Percentiles rank a stretch among this genome's conserved stretches.
Conservation (phyloP, 2,329 filamentous ascomycete genomes). For the Tolypocladium ophioglossoides region DNA sequence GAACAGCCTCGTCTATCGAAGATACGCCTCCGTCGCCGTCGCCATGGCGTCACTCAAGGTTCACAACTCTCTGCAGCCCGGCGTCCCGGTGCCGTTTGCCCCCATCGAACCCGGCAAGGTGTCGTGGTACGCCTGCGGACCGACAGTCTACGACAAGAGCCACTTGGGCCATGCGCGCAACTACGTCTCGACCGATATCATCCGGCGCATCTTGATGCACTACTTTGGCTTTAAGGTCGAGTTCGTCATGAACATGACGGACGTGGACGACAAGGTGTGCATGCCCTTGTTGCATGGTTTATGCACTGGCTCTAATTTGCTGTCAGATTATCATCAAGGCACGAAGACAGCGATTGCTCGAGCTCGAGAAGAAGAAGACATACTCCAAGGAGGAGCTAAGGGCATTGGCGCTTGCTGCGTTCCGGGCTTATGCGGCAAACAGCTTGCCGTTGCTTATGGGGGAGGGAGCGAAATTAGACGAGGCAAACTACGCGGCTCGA, state of each 20-base stretch:
- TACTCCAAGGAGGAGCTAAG: constrained; percentile 35
- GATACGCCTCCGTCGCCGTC: constrained; percentile 22
- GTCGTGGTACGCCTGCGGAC: constrained; percentile 83
- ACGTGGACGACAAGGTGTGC: constrained; percentile 62
- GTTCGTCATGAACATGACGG: constrained; percentile 91
- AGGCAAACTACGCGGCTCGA: constrained; percentile 37
- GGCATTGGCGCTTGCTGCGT: constrained; percentile 40
- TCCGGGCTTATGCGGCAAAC: constrained; percentile 42
- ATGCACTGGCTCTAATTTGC: background rate
- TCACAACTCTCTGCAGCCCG: constrained; percentile 68
- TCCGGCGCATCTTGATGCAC: constrained; percentile 69
- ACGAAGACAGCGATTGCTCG: constrained; percentile 69
- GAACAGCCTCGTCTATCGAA: constrained; percentile 17
- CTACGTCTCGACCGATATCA: constrained; percentile 84
- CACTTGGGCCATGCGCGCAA: constrained; percentile 79
- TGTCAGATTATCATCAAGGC: constrained; percentile 48
- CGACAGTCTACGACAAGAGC: constrained; percentile 74
- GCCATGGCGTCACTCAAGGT: constrained; percentile 54
- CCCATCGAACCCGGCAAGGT: constrained; percentile 63
- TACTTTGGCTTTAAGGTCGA: constrained; percentile 76
- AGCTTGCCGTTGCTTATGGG: constrained; percentile 42
- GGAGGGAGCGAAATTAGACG: constrained; percentile 31
- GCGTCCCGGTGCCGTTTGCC: constrained; percentile 62
- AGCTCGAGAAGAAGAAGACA: constrained; percentile 64
- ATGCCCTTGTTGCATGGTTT: background rate